phyloP scores from a whole-genome alignment of 495 filamentous ascomycete species.

The Talaromyces stipitatus region DNA sequence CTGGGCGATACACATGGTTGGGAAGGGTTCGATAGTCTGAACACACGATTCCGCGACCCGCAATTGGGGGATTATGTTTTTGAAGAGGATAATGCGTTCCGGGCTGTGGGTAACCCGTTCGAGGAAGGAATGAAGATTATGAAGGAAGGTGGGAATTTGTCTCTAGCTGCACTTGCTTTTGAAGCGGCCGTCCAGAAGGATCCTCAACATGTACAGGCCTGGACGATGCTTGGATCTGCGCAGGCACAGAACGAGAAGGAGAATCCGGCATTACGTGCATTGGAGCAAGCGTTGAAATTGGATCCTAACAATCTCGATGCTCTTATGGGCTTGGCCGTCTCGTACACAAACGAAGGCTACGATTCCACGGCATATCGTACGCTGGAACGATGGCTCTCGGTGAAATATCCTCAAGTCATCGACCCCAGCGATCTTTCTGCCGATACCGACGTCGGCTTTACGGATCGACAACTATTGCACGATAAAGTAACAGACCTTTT shows the following conservation, averaged over 20 bases:
- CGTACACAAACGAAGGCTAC: constrained; percentile 99
- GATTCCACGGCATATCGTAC: constrained; percentile 94
- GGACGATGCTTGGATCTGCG: constrained; percentile 81
- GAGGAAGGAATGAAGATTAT: constrained; percentile 87
- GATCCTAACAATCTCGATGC: constrained; percentile 81
- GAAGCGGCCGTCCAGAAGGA: constrained; percentile 92
- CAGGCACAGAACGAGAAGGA: constrained; percentile 99
- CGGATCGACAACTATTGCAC: constrained; percentile 83
- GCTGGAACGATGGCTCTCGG: constrained; percentile 88
- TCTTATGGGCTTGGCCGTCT: constrained; percentile 90
- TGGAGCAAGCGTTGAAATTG: constrained; percentile 84
- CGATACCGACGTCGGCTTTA: constrained; percentile 75
- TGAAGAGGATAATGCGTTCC: constrained; percentile 86
- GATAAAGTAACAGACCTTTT: constrained; percentile 85
- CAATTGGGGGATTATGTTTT: constrained; percentile 86
- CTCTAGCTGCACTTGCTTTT: constrained; percentile 90
- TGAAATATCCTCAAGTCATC: constrained; percentile 83
- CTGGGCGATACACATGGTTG: constrained; percentile 63
- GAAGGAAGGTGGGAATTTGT: constrained; percentile 85
- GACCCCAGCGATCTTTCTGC: constrained; percentile 57
- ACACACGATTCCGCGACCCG: constrained; percentile 57
- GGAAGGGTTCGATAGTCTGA: constrained; percentile 61
- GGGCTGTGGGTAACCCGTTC: constrained; percentile 68
- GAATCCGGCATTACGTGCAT: constrained; percentile 90
- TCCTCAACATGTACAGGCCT: constrained; percentile 79